A percentile compares a stretch with the other conserved stretches of the same genome.
Evolutionary conservation across 164 flowering plant genomes (phyloP).

Genomic region (Stephania cephalantha): DNA sequence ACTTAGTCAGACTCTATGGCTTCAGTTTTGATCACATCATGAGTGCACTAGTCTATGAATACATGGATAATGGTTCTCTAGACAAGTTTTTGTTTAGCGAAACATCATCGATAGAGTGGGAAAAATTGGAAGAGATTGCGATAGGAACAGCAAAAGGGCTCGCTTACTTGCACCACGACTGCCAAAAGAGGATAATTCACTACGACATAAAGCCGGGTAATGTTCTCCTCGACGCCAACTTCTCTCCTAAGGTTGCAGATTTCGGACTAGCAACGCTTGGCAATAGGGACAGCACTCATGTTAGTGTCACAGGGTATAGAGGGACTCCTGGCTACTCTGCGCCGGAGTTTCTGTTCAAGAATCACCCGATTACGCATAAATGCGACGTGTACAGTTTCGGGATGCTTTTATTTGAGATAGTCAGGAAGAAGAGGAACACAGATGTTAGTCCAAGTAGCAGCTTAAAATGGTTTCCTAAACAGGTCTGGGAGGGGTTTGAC

Average conservation of each 20-base stretch:
- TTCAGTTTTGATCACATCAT: slow-evolving; percentile 22
- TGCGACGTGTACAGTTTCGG: slow-evolving; percentile 30
- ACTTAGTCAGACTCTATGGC: slow-evolving; percentile 30
- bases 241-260: slow-evolving; percentile 32
- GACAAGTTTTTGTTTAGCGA: slow-evolving; percentile 20
- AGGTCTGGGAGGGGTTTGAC: slow-evolving; percentile 18
- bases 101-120: not conserved
- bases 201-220: slow-evolving; percentile 36
- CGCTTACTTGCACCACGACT: slow-evolving; percentile 33
- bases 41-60: slow-evolving; percentile 31
- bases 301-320: slow-evolving; percentile 11
- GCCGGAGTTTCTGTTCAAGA: slow-evolving; percentile 16
- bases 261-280: slow-evolving; percentile 32
- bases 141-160: slow-evolving; percentile 29
- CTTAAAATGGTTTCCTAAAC: slow-evolving; percentile 15
- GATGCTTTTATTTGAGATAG: slow-evolving; percentile 25
- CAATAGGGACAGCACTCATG: slow-evolving; percentile 16
- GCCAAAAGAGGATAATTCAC: slow-evolving; percentile 28
- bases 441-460: not conserved
- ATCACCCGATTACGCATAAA: slow-evolving; percentile 18
- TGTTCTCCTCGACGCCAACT: slow-evolving; percentile 20
- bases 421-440: slow-evolving; percentile 15
- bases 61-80: slow-evolving; percentile 32
- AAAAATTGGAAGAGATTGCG: slow-evolving; percentile 22
- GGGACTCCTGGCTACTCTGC: slow-evolving; percentile 34